Conservation (phyloP, 768 basidiomycete genomes). For the Porpolomopsis calyptriformis region DNA sequence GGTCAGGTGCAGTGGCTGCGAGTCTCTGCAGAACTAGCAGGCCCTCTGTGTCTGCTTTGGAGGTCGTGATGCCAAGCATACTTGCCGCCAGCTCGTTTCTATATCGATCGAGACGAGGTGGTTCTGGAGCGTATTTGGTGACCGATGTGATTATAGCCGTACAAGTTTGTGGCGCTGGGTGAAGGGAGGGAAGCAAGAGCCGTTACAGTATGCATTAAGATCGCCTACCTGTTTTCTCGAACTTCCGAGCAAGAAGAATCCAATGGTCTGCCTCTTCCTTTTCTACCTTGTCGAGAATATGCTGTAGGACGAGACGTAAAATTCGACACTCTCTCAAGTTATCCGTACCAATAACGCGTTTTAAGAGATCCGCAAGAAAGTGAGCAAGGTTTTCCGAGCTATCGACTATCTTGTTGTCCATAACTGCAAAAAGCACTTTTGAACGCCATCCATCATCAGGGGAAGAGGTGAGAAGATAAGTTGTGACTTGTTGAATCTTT, state of each 20-base stretch:
- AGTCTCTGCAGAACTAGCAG: conserved; percentile 59
- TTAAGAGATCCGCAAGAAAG: conserved; percentile 25
- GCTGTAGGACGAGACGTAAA: conserved; percentile 48
- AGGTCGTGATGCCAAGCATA: conserved; percentile 53
- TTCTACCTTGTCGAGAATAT: conserved; percentile 47
- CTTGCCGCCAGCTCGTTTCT: conserved; percentile 87
- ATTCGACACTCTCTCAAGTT: conserved; percentile 46
- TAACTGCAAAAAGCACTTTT: conserved; percentile 2
- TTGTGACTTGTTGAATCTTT: conserved; percentile 41
- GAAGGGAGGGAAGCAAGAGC: not conserved
- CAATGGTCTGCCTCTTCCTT: conserved; percentile 65
- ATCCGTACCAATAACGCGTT: conserved; percentile 28
- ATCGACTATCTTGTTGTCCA: not conserved
- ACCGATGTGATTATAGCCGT: conserved; percentile 58
- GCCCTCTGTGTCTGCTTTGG: conserved; percentile 58
- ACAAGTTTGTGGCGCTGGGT: conserved; percentile 56
- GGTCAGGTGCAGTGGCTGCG: conserved; percentile 60
- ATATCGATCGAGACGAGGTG: conserved; percentile 62
- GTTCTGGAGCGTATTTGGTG: conserved; percentile 53
- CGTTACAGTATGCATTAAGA: not conserved
- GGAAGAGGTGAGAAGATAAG: conserved; percentile 50
- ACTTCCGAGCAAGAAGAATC: conserved; percentile 55
- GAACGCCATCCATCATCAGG: conserved; percentile 19
- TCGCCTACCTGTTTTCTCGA: conserved; percentile 51
- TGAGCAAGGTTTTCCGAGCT: conserved; percentile 10